Evolutionary conservation across 305 asterid species (phyloP).

Genomic region (Fraxinus floribunda): DNA sequence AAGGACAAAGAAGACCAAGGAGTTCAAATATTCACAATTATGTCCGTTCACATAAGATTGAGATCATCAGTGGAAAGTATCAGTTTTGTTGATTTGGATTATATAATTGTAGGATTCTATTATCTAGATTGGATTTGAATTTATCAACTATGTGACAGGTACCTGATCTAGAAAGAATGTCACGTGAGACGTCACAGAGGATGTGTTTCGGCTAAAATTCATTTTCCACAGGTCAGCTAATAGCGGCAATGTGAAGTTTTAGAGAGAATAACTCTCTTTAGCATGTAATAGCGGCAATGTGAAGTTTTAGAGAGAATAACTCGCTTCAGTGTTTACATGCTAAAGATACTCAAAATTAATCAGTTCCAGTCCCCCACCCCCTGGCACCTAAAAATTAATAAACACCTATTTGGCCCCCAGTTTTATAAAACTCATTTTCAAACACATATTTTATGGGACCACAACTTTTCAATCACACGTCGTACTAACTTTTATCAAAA

Average conservation of each 20-base stretch:
- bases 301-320: background rate
- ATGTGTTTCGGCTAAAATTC: background rate
- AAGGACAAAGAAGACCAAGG: background rate
- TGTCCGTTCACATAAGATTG: background rate
- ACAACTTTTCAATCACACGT: background rate
- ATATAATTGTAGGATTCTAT: background rate
- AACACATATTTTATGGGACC: background rate
- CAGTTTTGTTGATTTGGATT: background rate
- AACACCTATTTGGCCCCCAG: background rate
- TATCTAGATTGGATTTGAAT: background rate
- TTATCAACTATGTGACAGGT: background rate
- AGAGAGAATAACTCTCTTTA: no score
- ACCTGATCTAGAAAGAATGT: background rate
- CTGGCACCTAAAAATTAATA: background rate
- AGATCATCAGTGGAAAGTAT: background rate
- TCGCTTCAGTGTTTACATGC: background rate
- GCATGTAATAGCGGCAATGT: background rate
- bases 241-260: background rate
- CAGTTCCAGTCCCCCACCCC: background rate
- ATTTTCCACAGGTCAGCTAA: background rate
- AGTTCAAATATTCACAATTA: background rate
- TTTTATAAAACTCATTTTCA: background rate
- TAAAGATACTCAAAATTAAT: background rate
- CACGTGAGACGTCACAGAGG: background rate
- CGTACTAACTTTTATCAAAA: background rate